Base-by-base conservation (phyloP, 2,329 filamentous ascomycete genomes). In the Thelonectria olida region DNA sequence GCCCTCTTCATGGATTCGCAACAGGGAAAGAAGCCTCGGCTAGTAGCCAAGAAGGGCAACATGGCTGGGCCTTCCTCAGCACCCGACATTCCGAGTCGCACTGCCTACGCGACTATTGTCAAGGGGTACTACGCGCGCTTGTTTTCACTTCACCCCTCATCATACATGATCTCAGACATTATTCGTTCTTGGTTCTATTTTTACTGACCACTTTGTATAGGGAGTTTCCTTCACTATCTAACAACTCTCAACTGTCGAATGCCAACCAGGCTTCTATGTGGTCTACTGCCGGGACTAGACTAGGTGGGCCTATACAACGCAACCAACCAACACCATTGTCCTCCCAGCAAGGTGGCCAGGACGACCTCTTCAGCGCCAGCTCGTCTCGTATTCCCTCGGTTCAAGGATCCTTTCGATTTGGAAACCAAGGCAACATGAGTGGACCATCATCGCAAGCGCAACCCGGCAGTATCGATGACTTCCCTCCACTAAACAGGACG, bases 141-240 rank as follows among this genome's bases (percentile, higher is more conserved):
- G 54, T 36, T 42, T 48, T 15, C 9, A 45, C 20, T 20, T 41
- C 41, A 45, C 28, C 13, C 20, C 8, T 27, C 52, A 19, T 36
- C 19, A 34, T 36, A 9, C 45, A 12, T 31, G 13, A 41, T 45
- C 31, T 19, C 13, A 5, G 8, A 22, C 17, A 31, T 51, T 5
- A 13, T 17, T 7, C 5, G 22, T 28, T 31, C 31, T 19, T 39
- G 19, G 23, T 15, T 22, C 8, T 45, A 23, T 34, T 55, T 41
- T 19, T 31, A 22, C 48, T 41, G n/a, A 58, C 48, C 19, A 36
- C 28, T 28, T 38, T 45, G n/a, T n/a, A n/a, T 62, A 90, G 88
- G 62, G 88, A 90, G 72, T 90, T 90, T 55, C 88, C 88, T 8
- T 88, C 87, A 20, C 76, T 90, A 67, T 89, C 87, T 52, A 88